Conservation (phyloP, 768 basidiomycete species). For the Lenzites betulinus region DNA sequence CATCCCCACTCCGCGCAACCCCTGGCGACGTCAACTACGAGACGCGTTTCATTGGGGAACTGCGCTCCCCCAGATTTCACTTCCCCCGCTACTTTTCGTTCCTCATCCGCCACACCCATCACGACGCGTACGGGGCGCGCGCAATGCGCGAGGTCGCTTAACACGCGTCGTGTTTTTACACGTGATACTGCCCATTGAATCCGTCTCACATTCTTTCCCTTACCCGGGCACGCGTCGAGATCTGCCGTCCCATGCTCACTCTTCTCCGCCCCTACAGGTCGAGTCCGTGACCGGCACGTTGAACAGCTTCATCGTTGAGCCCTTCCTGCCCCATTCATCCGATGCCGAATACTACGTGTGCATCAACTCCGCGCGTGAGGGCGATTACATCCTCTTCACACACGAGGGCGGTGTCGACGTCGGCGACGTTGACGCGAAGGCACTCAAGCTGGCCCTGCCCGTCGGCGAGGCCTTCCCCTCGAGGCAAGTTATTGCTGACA, state of each 20-base stretch:
- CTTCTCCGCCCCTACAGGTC: conserved; percentile 53
- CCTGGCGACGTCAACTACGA: neutral
- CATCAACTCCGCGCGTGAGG: conserved; percentile 93
- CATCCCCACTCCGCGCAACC: neutral
- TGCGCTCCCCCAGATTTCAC: neutral
- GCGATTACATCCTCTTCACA: conserved; percentile 96
- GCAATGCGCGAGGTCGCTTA: conserved; percentile 11
- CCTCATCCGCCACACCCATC: conserved; percentile 4
- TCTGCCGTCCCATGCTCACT: conserved; percentile 20
- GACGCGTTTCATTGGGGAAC: conserved; percentile 1
- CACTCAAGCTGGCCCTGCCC: conserved; percentile 83
- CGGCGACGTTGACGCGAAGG: conserved; percentile 98
- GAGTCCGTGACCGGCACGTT: conserved; percentile 93
- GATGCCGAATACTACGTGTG: conserved; percentile 98
- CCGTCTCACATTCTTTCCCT: neutral
- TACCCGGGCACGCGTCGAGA: neutral
- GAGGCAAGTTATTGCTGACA: conserved; percentile 69
- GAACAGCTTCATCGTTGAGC: conserved; percentile 97
- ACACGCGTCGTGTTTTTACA: conserved; percentile 9
- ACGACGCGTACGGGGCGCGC: conserved; percentile 14
- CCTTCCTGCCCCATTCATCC: conserved; percentile 95
- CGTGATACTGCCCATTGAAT: conserved; percentile 8
- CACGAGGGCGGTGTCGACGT: conserved; percentile 99
- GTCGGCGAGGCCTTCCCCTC: conserved; percentile 80
- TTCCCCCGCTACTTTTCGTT: neutral